Evolutionary conservation across 2,329 filamentous ascomycete genomes (phyloP), one percentile per base, ranked within the genome.

Genomic region (Ambrosiella xylebori): DNA sequence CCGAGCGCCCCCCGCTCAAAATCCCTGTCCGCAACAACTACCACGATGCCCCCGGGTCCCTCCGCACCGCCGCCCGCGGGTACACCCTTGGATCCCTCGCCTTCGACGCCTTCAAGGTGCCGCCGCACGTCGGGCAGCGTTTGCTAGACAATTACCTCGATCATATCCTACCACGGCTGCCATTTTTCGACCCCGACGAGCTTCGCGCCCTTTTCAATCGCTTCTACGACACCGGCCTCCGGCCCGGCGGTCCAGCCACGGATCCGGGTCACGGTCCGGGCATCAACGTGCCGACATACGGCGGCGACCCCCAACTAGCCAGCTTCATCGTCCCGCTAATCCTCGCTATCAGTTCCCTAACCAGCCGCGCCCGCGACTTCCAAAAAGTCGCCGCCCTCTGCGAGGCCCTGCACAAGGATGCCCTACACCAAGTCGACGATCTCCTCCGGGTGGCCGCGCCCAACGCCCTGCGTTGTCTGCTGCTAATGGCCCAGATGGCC

Each of bases 1-100:
- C 63, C 35, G 63, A 64, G 54, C 38, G 62, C 37, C 63, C 63
- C 15, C 63, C 63, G 3, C 57, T 64, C 3, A 64, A 64, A 50
- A 63, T 64, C 27, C 60, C 63, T 5, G 59, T 64, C 4, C 57
- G 50, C 15, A 63, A 63, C 6, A 51, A 61, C 7, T 63, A 64
- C 47, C 49, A 63, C 45, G 62, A 64, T 9, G 44, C 53, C 1
- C 57, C 38, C 3, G 55, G 15, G 11, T 13, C n/a, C 7, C 54
- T 57, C 7, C 49, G 60, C 49, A 49, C 55, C 12, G 59, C 61
- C 39, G 61, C 60, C 17, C 39, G 40, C 19, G 56, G 44, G 12
- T 61, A 62, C 17, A 56, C 36, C 0, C 35, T 56, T 15, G 55
- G 56, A 8, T 59, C 59, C 41, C 49, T 58, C 6, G 27, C 60